Evolutionary conservation across 305 asterid species (phyloP).

Genomic region (Coffea humblotiana): DNA sequence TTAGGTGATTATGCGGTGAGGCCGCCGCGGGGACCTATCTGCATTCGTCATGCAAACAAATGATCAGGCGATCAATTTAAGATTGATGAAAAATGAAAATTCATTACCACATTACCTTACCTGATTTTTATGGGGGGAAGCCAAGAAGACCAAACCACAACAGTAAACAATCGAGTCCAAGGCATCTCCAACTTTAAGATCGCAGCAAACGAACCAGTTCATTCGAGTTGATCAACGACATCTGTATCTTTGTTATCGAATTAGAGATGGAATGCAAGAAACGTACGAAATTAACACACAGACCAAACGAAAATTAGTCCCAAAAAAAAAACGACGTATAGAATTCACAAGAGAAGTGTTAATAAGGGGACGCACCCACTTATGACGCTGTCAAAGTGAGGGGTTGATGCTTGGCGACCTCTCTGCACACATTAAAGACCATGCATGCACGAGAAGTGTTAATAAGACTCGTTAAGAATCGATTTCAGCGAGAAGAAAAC

Average conservation of each 20-base stretch:
- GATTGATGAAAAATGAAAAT: too few species aligned
- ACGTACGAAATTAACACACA: too few species aligned
- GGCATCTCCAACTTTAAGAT: too few species aligned
- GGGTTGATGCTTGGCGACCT: not conserved
- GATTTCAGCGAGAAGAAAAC: not conserved
- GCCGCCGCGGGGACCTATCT: not conserved
- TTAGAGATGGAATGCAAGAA: too few species aligned
- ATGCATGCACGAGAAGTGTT: not conserved
- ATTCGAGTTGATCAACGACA: too few species aligned
- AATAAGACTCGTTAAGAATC: not conserved
- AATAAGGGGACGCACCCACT: not conserved
- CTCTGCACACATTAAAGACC: not conserved
- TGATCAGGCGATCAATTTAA: too few species aligned
- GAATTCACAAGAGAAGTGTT: too few species aligned
- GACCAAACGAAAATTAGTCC: too few species aligned
- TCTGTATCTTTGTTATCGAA: too few species aligned
- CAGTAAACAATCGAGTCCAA: not conserved
- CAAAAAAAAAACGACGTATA: too few species aligned
- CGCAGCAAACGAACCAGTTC: too few species aligned
- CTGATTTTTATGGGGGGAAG: not conserved
- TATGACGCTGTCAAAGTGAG: not conserved
- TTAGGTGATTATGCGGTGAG: not conserved
- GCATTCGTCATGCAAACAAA: not conserved
- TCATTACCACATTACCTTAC: too few species aligned
- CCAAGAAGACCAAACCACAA: not conserved